Conservation (phyloP, 2,329 filamentous ascomycete species). For the Alternaria brassicae region DNA sequence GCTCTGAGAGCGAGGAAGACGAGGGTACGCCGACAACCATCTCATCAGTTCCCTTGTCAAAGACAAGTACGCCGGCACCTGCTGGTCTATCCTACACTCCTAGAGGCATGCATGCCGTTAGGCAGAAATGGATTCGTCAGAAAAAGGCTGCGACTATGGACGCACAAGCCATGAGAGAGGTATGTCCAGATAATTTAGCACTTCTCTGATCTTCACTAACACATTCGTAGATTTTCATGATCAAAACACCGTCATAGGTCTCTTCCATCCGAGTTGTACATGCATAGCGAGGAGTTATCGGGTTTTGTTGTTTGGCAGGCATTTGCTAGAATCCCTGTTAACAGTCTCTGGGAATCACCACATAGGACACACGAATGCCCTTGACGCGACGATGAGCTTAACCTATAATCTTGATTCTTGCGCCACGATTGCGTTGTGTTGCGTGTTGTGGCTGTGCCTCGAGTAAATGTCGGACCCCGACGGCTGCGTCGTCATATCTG, state of each 20-base stretch:
- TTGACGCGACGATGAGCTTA: neutral
- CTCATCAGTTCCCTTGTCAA: slow-evolving; percentile 48
- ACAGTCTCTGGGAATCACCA: neutral
- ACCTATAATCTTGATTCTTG: neutral
- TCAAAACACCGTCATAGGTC: slow-evolving; percentile 42
- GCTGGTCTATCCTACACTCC: slow-evolving; percentile 49
- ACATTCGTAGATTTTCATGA: slow-evolving; percentile 46
- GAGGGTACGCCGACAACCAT: slow-evolving; percentile 38
- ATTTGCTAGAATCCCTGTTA: neutral
- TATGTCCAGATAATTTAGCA: slow-evolving; percentile 47
- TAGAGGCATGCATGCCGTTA: slow-evolving; percentile 73
- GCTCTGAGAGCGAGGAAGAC: slow-evolving; percentile 39
- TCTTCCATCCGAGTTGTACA: neutral
- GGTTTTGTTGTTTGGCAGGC: neutral
- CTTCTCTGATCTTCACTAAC: slow-evolving; percentile 16
- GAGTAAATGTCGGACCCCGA: neutral
- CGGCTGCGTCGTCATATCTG: neutral
- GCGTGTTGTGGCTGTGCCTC: slow-evolving; percentile 1
- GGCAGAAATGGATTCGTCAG: slow-evolving; percentile 84
- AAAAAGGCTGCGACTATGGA: slow-evolving; percentile 86
- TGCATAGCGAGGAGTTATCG: slow-evolving; percentile 46
- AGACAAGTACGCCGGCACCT: slow-evolving; percentile 55
- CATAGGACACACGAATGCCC: neutral
- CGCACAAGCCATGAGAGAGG: slow-evolving; percentile 83
- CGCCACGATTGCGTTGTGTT: neutral